Evolutionary conservation across 73 alveolate species (phyloP).

Genomic region (Diophrys appendiculata): DNA sequence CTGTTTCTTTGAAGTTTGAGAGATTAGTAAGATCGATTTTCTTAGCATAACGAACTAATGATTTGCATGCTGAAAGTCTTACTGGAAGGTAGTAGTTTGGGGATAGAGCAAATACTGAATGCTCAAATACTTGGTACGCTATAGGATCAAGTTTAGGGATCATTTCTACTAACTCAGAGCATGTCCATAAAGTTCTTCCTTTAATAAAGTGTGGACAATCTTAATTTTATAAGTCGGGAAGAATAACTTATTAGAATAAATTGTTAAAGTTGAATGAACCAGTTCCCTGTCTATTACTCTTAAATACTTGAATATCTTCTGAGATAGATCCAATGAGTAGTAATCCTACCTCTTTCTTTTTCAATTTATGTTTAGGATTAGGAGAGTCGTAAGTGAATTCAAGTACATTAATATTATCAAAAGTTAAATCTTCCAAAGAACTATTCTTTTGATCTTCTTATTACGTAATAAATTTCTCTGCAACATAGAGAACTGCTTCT

Average conservation of each 20-base stretch:
- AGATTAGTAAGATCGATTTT: conserved; percentile 26
- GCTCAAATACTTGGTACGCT: conserved; percentile 12
- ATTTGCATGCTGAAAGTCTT: conserved; percentile 54
- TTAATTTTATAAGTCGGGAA: conserved; percentile 35
- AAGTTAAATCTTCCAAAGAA: conserved; percentile 14
- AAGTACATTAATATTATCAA: conserved; percentile 51
- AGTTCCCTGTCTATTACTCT: conserved; percentile 40
- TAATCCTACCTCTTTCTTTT: conserved; percentile 61
- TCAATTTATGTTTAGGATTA: conserved; percentile 44
- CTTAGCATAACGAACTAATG: conserved; percentile 47
- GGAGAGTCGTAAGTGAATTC: conserved; percentile 31
- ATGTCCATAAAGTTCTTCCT: conserved; percentile 67
- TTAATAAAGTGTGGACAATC: conserved; percentile 19
- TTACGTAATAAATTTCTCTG: conserved; percentile 27
- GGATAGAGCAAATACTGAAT: conserved; percentile 7
- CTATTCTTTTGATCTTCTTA: too few species aligned
- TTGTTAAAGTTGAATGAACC: conserved; percentile 12
- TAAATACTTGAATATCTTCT: conserved; percentile 57
- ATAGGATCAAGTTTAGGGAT: conserved; percentile 36
- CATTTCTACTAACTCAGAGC: conserved; percentile 48
- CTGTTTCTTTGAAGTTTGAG: conserved; percentile 9
- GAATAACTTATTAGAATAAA: conserved; percentile 36
- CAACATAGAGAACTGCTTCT: conserved; percentile 44
- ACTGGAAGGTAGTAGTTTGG: conserved; percentile 20
- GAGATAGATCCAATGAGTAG: conserved; percentile 56